Evolutionary conservation across 2,329 filamentous ascomycete genomes (phyloP), one percentile per base, ranked within the genome.

Genomic region (Tolypocladium nubicola): DNA sequence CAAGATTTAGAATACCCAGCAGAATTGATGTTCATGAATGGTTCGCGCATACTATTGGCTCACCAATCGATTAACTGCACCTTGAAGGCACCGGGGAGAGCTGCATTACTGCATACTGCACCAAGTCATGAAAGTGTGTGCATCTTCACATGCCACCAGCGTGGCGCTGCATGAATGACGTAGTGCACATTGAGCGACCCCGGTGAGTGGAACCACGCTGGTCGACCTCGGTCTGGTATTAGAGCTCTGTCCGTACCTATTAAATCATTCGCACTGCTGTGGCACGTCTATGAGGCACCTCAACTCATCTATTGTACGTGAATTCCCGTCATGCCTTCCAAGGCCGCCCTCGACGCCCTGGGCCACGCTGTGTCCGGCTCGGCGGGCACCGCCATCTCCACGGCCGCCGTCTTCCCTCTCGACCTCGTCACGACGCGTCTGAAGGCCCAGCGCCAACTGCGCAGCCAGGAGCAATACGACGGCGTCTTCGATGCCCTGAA

Each of bases 331-430:
- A 70, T 70, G 70, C 60, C 62, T 59, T 76, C 66, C 37, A 64
- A 64, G 40, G 66, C 67, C 50, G 70, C 66, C 30, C 80, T 94
- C 5, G 87, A 89, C 54, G 89, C 90, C 39, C 76, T 96, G 10
- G 88, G 89, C 50, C 90, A 96, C 75, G 91, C 89, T 56, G 71
- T 89, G 38, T 90, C 90, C 4, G 91, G 91, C 55, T 88, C 89
- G 6, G 76, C 85, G 0, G 90, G 90, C 40, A 88, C 89, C 0
- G 87, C 89, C 19, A 80, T 93, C 59, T 89, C 90, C 13, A 93
- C 92, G 64, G 79, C 90, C 52, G 73, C 85, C 56, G 85, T 89
- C 7, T 95, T 96, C 68, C 92, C 91, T 1, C 80, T 96, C 58
- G 88, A 90, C 65, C 81, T 95, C 49, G 83, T 94, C 61, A 87